A percentile compares a stretch with the other conserved stretches of the same genome.
phyloP scores from a whole-genome alignment of 1,139 yeast genomes.

The Debaryomycetaceae sp. region DNA sequence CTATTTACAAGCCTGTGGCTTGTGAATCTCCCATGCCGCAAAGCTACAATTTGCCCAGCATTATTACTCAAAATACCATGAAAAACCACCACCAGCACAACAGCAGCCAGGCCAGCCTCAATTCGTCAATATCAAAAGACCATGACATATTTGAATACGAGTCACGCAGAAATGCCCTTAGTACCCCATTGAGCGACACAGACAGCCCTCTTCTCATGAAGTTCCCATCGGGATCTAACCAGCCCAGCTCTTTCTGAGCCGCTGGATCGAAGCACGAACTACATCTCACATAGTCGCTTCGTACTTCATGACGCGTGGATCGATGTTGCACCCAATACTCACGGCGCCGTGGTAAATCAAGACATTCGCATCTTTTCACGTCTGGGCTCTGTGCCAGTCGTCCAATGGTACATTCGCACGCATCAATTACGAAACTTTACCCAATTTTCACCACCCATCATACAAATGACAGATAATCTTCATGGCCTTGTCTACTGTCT shows the following conservation, averaged over 20 bases:
- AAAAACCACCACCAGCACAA: slow-evolving; percentile 16
- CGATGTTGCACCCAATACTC: no score
- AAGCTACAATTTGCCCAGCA: slow-evolving; percentile 3
- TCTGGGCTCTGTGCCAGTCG: no score
- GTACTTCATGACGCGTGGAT: not conserved
- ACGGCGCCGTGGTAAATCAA: not conserved
- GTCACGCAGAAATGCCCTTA: slow-evolving; percentile 21
- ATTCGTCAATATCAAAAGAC: slow-evolving; percentile 23
- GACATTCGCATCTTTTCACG: not conserved
- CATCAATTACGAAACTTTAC: no score
- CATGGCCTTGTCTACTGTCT: no score
- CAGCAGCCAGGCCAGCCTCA: slow-evolving; percentile 28
- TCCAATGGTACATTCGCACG: no score
- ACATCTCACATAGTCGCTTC: no score
- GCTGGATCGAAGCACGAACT: no score
- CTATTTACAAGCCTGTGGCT: slow-evolving; percentile 16
- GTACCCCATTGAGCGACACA: slow-evolving; percentile 35
- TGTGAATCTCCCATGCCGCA: slow-evolving; percentile 1
- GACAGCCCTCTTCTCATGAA: slow-evolving; percentile 9
- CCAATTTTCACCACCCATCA: no score
- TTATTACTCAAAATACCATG: not conserved
- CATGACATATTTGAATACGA: slow-evolving; percentile 29
- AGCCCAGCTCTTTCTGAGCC: not conserved
- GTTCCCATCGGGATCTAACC: not conserved
- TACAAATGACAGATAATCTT: no score